Base-by-base conservation (phyloP, 2,329 filamentous ascomycete species). In the Aspergillus sp. region DNA sequence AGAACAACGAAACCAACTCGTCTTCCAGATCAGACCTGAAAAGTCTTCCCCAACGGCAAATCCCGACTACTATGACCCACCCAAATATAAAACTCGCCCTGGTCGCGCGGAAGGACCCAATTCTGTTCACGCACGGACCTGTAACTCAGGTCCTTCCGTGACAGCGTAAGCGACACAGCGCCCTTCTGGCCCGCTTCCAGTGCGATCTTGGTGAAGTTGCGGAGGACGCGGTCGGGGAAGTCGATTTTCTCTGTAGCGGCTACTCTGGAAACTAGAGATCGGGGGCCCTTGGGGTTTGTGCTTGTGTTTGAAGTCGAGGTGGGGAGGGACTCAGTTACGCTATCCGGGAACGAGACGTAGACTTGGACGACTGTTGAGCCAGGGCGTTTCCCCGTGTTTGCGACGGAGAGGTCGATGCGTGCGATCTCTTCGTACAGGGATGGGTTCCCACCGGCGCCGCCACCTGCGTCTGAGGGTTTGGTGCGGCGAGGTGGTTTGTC, bases 151-250 rank as follows among this genome's bases (percentile, higher is more conserved):
- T 92, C 90, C 68, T 89, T 85, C 60, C 90, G 83, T 7, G 84
- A 90, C 59, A 92, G 68, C 0, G 79, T 77, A 68, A 92, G 81
- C 22, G 81, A 80, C 0, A 92, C 83, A 0, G 76, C 82, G 60
- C 76, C 75, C 3, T 75, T 82, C 70, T 87, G 80, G 0, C 85
- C 87, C 0, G 83, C 80, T 4, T 81, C 77, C 17, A 92, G 75
- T 28, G 78, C 74, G 2, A 91, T 79, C 79, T 93, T 92, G 64
- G 89, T 87, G 71, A 93, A 93, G 31, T 89, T 89, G 15, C 91
- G 84, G 22, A 93, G 81, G n/a, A 77, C 76, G 34, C 77, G 73
- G 1, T 87, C 75, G 0, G 90, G 90, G 55, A 91, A 92, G 30
- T 92, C 89, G 23, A 83, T 81, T n/a, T 66, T 48, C 8, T 82